Evolutionary conservation across 2,329 filamentous ascomycete genomes (phyloP).

Genomic region (Botrytis hyacinthi): DNA sequence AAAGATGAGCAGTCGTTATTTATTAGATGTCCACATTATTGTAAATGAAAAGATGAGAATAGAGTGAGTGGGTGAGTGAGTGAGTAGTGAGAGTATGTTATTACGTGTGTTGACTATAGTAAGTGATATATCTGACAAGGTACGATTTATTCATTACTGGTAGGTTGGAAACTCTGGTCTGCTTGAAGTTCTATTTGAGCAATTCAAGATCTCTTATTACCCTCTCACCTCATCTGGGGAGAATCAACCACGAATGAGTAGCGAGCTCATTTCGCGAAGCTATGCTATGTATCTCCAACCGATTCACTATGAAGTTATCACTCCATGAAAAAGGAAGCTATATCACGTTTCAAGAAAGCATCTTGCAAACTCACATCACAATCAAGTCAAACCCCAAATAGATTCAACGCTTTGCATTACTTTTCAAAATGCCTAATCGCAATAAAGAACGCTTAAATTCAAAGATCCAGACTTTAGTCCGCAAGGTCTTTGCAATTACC

Average conservation of each 20-base stretch:
- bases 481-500: neutral
- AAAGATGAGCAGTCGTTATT: neutral
- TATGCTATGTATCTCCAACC: neutral
- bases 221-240: neutral
- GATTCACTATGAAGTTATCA: neutral
- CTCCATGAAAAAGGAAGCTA: neutral
- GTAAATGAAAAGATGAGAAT: neutral
- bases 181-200: neutral
- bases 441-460: neutral
- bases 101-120: neutral
- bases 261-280: neutral
- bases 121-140: neutral
- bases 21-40: neutral
- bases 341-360: neutral
- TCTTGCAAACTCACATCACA: neutral
- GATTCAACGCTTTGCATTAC: conserved; percentile 11
- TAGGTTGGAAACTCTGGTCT: neutral
- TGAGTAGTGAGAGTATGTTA: neutral
- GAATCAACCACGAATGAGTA: neutral
- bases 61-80: neutral
- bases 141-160: neutral
- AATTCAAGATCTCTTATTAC: neutral
- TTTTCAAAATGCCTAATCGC: conserved; percentile 2
- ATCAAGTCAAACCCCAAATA: neutral
- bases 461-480: conserved; percentile 1